These are phyloP conservation scores for Vitis vinifera DNA, from an alignment of 164 flowering plant genomes.

Conservation along the genomic window ASM3070453v1 NC_081822.1:9619501-9620000, in stretches of 20 bases:
- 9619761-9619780: slow-evolving; percentile 11
- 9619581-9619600: slow-evolving; percentile 16
- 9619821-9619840: no score
- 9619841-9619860: background rate
- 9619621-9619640: slow-evolving; percentile 1
- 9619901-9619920: slow-evolving; percentile 26
- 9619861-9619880: slow-evolving; percentile 2
- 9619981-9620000: slow-evolving; percentile 53
- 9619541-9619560: slow-evolving; percentile 16
- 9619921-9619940: slow-evolving; percentile 30
- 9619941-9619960: slow-evolving; percentile 69
- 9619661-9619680: slow-evolving; percentile 26
- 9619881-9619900: slow-evolving; percentile 5
- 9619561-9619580: slow-evolving; percentile 17
- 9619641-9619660: slow-evolving; percentile 26
- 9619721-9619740: slow-evolving; percentile 12
- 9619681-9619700: background rate
- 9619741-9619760: slow-evolving; percentile 19
- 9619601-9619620: slow-evolving; percentile 21
- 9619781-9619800: slow-evolving; percentile 15
- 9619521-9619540: slow-evolving; percentile 14
- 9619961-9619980: slow-evolving; percentile 57
- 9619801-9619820: background rate
- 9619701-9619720: slow-evolving; percentile 17
- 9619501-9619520: slow-evolving; percentile 27